Percentiles rank a stretch among this genome's conserved stretches.
Conservation (phyloP, 1,139 yeast species). For the Groenewaldozyma sp. region DNA sequence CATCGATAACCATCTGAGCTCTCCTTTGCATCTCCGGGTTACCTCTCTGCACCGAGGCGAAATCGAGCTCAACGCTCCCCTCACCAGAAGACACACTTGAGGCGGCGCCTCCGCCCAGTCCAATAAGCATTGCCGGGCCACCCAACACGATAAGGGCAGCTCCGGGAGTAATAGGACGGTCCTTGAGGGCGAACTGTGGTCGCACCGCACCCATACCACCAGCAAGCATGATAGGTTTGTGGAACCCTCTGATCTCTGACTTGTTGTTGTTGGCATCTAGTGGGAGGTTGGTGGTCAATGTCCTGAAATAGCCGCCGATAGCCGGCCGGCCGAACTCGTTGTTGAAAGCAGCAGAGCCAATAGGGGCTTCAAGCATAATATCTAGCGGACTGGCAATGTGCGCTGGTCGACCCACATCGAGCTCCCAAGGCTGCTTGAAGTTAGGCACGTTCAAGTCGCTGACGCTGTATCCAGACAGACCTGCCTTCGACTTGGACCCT, state of each 20-base stretch:
- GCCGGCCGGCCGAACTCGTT: constrained; percentile 99
- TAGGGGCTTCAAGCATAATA: constrained; percentile 95
- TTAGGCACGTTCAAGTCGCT: constrained; percentile 85
- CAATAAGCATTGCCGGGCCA: constrained; percentile 98
- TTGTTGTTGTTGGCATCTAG: constrained; percentile 50
- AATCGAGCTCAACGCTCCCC: constrained; percentile 90
- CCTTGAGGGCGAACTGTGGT: constrained; percentile 85
- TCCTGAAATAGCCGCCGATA: constrained; percentile 93
- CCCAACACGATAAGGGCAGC: constrained; percentile 90
- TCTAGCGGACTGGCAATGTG: constrained; percentile 92
- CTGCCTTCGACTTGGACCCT: constrained; percentile 96
- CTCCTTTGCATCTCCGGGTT: constrained; percentile 99
- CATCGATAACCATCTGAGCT: constrained; percentile 95
- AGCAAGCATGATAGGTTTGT: constrained; percentile 98
- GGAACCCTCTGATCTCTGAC: constrained; percentile 86
- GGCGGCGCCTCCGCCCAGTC: constrained; percentile 99
- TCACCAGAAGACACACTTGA: constrained; percentile 93
- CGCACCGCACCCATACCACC: constrained; percentile 98
- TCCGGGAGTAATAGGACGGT: constrained; percentile 83
- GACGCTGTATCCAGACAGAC: constrained; percentile 86
- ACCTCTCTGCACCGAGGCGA: constrained; percentile 98
- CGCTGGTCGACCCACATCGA: constrained; percentile 74
- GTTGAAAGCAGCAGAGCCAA: constrained; percentile 97
- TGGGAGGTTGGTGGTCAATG: constrained; percentile 71
- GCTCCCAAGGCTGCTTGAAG: constrained; percentile 91